Percentiles rank a stretch among this genome's conserved stretches.
phyloP scores from a whole-genome alignment of 2,329 filamentous ascomycete genomes.

The Xylariaceae sp. region DNA sequence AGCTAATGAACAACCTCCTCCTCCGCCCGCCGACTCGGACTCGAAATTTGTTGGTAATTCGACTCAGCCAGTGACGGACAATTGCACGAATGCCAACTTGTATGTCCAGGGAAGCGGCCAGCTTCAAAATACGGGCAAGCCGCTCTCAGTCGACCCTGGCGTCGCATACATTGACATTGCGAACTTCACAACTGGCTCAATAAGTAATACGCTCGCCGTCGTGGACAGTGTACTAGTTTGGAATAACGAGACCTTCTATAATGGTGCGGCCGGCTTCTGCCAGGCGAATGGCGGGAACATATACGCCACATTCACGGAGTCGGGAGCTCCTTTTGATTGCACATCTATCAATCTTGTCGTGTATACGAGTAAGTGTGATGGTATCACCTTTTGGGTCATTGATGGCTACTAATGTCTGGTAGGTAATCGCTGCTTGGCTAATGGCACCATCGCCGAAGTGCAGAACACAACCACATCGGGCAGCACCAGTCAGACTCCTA shows the following conservation, averaged over 20 bases:
- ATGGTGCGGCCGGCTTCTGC: conserved; percentile 14
- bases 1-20: not conserved
- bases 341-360: conserved; percentile 10
- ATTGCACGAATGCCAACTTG: conserved; percentile 11
- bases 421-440: conserved; percentile 6
- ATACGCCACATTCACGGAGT: conserved; percentile 12
- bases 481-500: not conserved
- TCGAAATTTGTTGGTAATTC: conserved; percentile 11
- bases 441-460: conserved; percentile 5
- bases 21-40: conserved; percentile 1
- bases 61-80: conserved; percentile 1
- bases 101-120: conserved; percentile 9
- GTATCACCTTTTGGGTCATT: too few relatives aligned
- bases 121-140: conserved; percentile 4
- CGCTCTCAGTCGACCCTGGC: conserved; percentile 12
- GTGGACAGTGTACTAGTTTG: conserved; percentile 12
- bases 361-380: conserved; percentile 10
- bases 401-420: too few relatives aligned
- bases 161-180: conserved; percentile 11
- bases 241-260: conserved; percentile 12
- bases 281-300: conserved; percentile 5
- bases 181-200: conserved; percentile 4
- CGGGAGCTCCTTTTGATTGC: conserved; percentile 8
- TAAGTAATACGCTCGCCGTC: conserved; percentile 7
- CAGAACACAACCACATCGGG: not conserved